Evolutionary conservation across 2,329 filamentous ascomycete genomes (phyloP), one percentile per base, ranked within the genome.

Genomic region (Claviceps africana): DNA sequence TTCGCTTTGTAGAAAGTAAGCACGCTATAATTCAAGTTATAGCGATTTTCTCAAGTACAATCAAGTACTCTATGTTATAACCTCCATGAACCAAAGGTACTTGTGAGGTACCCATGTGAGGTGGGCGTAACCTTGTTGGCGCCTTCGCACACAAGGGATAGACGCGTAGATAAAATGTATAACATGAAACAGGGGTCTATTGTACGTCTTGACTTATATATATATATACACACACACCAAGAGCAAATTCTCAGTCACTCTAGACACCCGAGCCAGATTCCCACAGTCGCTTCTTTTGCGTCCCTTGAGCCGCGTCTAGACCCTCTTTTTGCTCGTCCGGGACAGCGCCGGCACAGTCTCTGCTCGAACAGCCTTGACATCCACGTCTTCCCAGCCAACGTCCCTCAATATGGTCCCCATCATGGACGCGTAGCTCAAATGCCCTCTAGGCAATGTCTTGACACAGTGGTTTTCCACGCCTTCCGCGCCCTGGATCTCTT

Each of bases 381-480:
- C 73, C 50, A 87, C 65, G 59, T 86, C 80, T 59, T 88, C 85
- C 70, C 86, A 84, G 1, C 79, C 78, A 50, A 88, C 76, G 45
- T 78, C 78, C 55, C 76, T 74, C 31, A 93, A 69, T 54, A 90
- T 82, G 44, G 70, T 75, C 17, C 84, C 83, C 9, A 83, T 72
- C 49, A 88, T 70, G 60, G 78, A 78, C 54, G 83, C 78, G 63
- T 90, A 90, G 58, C 81, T 75, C 54, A 86, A 66, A 66, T 91
- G 86, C 17, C 82, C 83, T 56, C 72, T 79, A 50, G 87, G 76
- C 56, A 82, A 73, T 51, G 81, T 75, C 55, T 78, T 83, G 28
- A 82, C 77, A 56, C 86, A 74, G 51, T 85, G 70, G 58, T 86
- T 88, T 64, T 88, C 84, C 51, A 84, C 72, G 40, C 76, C 75